Evolutionary conservation across 305 asterid genomes (phyloP).

Genomic region (Striga hermonthica): DNA sequence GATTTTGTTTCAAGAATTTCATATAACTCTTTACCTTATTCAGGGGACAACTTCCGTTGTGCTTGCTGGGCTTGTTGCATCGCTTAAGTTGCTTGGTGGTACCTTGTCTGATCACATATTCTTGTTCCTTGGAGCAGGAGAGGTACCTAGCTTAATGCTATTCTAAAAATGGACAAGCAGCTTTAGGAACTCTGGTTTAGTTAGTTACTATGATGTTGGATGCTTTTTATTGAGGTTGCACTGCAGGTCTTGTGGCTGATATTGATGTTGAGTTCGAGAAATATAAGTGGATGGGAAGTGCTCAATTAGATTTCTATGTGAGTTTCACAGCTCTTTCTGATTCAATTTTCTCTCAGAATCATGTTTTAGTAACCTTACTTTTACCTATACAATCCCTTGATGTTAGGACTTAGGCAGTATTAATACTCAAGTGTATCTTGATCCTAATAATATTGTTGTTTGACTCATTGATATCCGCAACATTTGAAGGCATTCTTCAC

Average conservation of each 20-base stretch:
- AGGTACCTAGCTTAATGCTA: slow-evolving; percentile 35
- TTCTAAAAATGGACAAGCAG: no score
- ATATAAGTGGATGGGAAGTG: slow-evolving; percentile 99
- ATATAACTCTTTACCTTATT: not conserved
- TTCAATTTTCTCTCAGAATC: no score
- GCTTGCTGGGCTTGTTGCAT: slow-evolving; percentile 5
- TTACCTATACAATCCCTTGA: no score
- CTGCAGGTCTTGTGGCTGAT: slow-evolving; percentile 89
- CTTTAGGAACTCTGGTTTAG: slow-evolving; percentile 5
- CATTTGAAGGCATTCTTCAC: no score
- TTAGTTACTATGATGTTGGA: slow-evolving; percentile 20
- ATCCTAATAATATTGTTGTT: no score
- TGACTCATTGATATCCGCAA: no score
- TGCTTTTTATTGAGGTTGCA: slow-evolving; percentile 23
- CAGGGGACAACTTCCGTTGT: slow-evolving; percentile 17
- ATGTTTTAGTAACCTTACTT: no score
- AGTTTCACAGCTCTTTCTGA: slow-evolving; percentile 32
- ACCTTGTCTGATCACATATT: slow-evolving; percentile 69
- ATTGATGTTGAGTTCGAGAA: slow-evolving; percentile 95
- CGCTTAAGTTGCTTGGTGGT: slow-evolving; percentile 42
- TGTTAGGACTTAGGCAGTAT: no score
- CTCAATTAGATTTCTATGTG: slow-evolving; percentile 92
- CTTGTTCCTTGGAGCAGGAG: slow-evolving; percentile 86
- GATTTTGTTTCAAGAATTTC: not conserved
- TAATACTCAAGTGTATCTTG: no score